Base-by-base conservation (phyloP, 139 green algal genomes). In the Zygnema cylindricum region DNA sequence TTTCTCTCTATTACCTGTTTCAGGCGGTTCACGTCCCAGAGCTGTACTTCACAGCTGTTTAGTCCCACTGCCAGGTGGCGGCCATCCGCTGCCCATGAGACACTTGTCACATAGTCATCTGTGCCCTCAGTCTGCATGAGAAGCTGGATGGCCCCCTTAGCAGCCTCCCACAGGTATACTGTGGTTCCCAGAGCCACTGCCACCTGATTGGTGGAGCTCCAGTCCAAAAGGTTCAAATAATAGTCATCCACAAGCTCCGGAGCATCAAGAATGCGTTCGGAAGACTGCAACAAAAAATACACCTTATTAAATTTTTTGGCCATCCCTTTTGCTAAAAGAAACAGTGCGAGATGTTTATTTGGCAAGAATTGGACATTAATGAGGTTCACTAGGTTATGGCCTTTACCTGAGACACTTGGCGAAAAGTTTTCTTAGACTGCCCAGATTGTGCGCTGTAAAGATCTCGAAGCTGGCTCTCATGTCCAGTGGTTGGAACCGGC, bases 191-290 rank as follows among this genome's bases (percentile, higher is more conserved):
- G 95, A 0, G 95, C 97, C 0, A 99, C 92, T 0, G 96, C 96
- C 75, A 98, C 93, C 77, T 93, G 55, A 88, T 98, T 98, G 84
- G 84, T 91, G 83, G 89, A 92, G 85, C 92, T 93, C 97, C 97
- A 99, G 93, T 98, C 96, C 23, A 99, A 90, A 32, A 99, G 93
- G 94, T 99, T 99, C 49, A 99, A 96, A 93, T 99, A 99, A 91
- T 98, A 99, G 92, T 99, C 97, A 82, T 99, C 96, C 36, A 98
- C 83, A 0, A 99, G 94, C 77, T 98, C 97, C 25, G 97, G 97
- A 23, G 97, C 97, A 82, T 99, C 96, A 76, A 99, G 92, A 85
- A 99, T 98, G 73, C 96, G 94, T 82, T 98, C 96, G 21, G 97
- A 96, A 22, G 94, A 95, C 40, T 93, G 89, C 11, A 96, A 77